Conservation (phyloP, 495 filamentous ascomycete species). For the Lasiosphaeris hirsuta region DNA sequence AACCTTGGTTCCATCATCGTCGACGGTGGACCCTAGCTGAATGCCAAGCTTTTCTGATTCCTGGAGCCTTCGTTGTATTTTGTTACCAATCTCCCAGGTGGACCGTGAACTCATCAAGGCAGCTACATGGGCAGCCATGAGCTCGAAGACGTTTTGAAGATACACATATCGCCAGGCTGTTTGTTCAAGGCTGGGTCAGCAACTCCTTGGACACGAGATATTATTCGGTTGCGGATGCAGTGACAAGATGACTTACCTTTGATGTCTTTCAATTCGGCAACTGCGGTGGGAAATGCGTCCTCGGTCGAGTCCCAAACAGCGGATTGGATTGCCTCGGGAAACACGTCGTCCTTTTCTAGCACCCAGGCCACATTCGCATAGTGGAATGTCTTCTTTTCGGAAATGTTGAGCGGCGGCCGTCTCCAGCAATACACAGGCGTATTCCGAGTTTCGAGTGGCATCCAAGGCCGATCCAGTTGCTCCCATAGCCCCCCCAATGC, state of each 20-base stretch:
- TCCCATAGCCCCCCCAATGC: neutral
- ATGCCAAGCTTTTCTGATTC: neutral
- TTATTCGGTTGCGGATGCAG: neutral
- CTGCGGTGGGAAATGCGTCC: neutral
- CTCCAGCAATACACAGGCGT: neutral
- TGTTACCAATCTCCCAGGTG: too few species aligned
- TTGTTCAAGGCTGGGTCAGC: too few species aligned
- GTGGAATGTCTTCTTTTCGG: neutral
- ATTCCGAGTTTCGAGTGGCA: too few species aligned
- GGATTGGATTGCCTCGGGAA: neutral
- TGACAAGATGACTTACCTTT: neutral
- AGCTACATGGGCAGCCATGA: too few species aligned
- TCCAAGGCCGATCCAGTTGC: neutral
- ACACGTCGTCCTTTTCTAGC: neutral
- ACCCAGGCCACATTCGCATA: constrained; percentile 4
- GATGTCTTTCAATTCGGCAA: neutral
- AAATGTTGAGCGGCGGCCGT: neutral
- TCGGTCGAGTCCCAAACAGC: neutral
- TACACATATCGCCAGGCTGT: too few species aligned
- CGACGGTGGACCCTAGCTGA: neutral
- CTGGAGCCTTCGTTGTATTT: too few species aligned
- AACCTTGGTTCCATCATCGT: too few species aligned
- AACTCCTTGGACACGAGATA: neutral
- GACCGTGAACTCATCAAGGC: too few species aligned
- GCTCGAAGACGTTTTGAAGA: too few species aligned